Evolutionary conservation across 2,329 filamentous ascomycete genomes (phyloP).

Genomic region (Fusarium sp.): DNA sequence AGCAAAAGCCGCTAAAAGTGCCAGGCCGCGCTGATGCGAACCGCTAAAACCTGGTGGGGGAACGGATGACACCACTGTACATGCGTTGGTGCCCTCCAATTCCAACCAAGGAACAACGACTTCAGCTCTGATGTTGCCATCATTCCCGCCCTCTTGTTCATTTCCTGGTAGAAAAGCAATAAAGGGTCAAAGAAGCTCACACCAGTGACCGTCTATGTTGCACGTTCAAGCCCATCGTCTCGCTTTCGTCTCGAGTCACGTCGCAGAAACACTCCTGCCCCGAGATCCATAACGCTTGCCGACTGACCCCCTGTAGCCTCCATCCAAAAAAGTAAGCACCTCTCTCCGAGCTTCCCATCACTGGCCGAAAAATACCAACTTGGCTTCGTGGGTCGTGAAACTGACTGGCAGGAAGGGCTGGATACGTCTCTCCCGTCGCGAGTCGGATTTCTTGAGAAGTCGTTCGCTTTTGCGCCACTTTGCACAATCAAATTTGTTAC

Average conservation of each 20-base stretch:
- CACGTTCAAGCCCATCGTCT: conserved; percentile 19
- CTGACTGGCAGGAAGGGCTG: conserved; percentile 18
- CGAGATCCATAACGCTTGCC: conserved; percentile 22
- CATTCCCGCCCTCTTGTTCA: background rate
- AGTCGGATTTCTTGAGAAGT: conserved; percentile 13
- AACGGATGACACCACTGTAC: conserved; percentile 36
- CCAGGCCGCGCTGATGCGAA: conserved; percentile 13
- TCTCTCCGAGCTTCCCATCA: conserved; percentile 19
- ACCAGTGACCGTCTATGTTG: background rate
- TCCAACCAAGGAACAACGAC: conserved; percentile 28
- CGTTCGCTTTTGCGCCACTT: conserved; percentile 8
- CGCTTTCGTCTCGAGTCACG: conserved; percentile 20
- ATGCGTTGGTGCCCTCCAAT: conserved; percentile 23
- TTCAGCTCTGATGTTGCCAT: conserved; percentile 1
- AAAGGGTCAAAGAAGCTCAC: conserved; percentile 27
- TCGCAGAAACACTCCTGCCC: conserved; percentile 32
- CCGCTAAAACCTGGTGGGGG: conserved; percentile 27
- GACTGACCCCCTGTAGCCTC: conserved; percentile 21
- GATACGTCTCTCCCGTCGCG: conserved; percentile 15
- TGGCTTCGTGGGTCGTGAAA: conserved; percentile 18
- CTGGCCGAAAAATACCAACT: conserved; percentile 25
- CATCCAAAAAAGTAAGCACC: conserved; percentile 18
- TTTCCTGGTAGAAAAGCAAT: conserved; percentile 1
- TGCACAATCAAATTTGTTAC: conserved; percentile 4
- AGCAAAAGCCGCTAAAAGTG: conserved; percentile 5